phyloP scores from a whole-genome alignment of 371 early-diverging fungal genomes.

The Syncephalis fuscata region DNA sequence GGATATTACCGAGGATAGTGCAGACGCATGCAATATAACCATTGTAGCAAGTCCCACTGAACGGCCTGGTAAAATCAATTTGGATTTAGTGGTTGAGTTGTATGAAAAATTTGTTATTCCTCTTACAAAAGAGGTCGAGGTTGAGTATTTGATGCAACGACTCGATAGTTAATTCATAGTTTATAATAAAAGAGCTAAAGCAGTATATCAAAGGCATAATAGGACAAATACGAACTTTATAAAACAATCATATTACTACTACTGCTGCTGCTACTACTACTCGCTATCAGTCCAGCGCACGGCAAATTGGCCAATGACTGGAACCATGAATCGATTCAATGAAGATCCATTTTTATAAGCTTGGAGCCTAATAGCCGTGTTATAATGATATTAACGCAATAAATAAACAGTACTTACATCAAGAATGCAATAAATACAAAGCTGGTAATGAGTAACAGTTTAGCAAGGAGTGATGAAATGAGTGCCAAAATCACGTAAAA shows the following conservation, averaged over 20 bases:
- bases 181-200: too few species aligned
- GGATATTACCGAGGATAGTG: slow-evolving; percentile 33
- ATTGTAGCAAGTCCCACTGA: not conserved
- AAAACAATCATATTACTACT: too few species aligned
- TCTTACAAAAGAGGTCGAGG: slow-evolving; percentile 81
- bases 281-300: slow-evolving; percentile 42
- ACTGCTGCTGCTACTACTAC: slow-evolving; percentile 9
- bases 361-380: slow-evolving; percentile 19
- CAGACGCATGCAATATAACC: slow-evolving; percentile 7
- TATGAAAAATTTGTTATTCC: slow-evolving; percentile 82
- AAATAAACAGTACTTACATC: not conserved
- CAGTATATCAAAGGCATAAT: too few species aligned
- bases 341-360: slow-evolving; percentile 44
- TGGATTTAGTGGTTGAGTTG: slow-evolving; percentile 66
- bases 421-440: slow-evolving; percentile 1
- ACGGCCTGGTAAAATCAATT: slow-evolving; percentile 30
- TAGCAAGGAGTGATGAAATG: slow-evolving; percentile 29
- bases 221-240: too few species aligned
- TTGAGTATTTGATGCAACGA: slow-evolving; percentile 73
- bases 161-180: slow-evolving; percentile 12
- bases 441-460: slow-evolving; percentile 22
- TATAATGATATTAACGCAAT: not conserved
- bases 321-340: slow-evolving; percentile 35
- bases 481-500: slow-evolving; percentile 14
- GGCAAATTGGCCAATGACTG: slow-evolving; percentile 37